Base-by-base conservation (phyloP, 2,329 filamentous ascomycete genomes). In the Beauveria caledonica region DNA sequence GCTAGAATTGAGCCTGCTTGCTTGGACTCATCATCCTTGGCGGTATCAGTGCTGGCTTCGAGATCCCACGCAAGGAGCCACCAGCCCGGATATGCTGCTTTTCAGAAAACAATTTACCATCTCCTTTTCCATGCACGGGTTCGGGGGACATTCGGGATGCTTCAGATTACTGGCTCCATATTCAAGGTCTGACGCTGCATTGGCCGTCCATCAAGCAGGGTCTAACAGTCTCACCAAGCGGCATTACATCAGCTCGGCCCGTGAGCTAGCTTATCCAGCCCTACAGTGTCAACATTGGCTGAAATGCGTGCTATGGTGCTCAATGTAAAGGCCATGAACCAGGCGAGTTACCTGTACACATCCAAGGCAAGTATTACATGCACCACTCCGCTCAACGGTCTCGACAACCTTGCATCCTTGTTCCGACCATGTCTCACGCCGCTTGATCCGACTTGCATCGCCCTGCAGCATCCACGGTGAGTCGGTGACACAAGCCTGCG, bases 181-280 rank as follows among this genome's bases (percentile, higher is more conserved):
- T 11, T 39, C 15, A 42, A 39, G 42, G 27, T 27, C n/a, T 27
- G 53, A 48, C 42, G 48, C 5, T 57, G 54, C 27, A 56, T 56
- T 19, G n/a, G 5, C 40, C 17, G 7, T 29, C 17, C 36, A 9
- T 27, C 45, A 21, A 39, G 21, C 44, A 48, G 45, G n/a, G 1
- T 36, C 56, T 29, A 51, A 25, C 23, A 36, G 27, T 59, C 57
- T 59, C 49, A 52, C 49, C 49, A 29, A 46, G 39, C 46, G 23
- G 49, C 53, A 59, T 59, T 53, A 59, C 57, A 52, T 59, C 57
- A 59, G 57, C 57, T 27, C 49, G 27, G 57, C 57, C 57, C 15
- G 57, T 46, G 57, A 59, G 48, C 45, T 17, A 59, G 48, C 45
- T 17, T 25, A 19, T 11, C 21, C 36, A 46, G 57, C 36, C 56